These are phyloP conservation scores for Salicornia ramosissima DNA, from an alignment of 148 eudicot genomes.

Conservation along the genomic window DNA sequence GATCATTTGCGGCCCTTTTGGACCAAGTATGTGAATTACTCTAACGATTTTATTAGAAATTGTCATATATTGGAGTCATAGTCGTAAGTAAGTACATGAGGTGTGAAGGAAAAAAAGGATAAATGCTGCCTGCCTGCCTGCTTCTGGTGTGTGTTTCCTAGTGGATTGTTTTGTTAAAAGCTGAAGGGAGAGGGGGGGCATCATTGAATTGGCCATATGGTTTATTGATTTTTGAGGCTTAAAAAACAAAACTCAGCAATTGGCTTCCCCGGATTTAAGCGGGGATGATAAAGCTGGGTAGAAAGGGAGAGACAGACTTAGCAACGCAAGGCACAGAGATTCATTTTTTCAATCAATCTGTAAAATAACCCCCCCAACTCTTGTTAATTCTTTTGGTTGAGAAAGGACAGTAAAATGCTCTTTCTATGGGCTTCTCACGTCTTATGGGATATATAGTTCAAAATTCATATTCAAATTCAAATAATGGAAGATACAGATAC, in stretches of 20 bases:
- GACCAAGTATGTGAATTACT: constrained; percentile 87
- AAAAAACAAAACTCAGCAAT: constrained; percentile 25
- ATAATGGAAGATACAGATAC: constrained; percentile 35
- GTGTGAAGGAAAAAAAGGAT: constrained; percentile 26
- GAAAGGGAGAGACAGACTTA: constrained; percentile 26
- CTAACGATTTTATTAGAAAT: constrained; percentile 78
- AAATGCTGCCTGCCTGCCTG: constrained; percentile 23
- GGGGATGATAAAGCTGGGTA: constrained; percentile 20
- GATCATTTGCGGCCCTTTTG: constrained; percentile 98
- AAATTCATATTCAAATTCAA: no score
- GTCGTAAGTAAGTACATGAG: constrained; percentile 16
- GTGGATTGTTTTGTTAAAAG: constrained; percentile 29
- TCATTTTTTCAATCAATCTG: constrained; percentile 57
- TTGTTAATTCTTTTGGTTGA: constrained; percentile 43
- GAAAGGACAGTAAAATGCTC: constrained; percentile 33
- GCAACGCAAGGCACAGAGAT: constrained; percentile 38
- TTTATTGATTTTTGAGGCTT: constrained; percentile 21
- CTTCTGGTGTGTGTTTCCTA: constrained; percentile 20
- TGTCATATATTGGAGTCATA: constrained; percentile 92
- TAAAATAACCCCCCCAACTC: constrained; percentile 38
- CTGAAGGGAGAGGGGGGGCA: constrained; percentile 31
- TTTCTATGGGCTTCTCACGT: constrained; percentile 30
- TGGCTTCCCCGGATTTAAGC: constrained; percentile 26
- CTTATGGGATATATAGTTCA: constrained; percentile 32
- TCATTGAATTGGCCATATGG: constrained; percentile 23